These are phyloP conservation scores for Sporothrix brasiliensis DNA, from an alignment of 2,329 filamentous ascomycete species.

Conservation along the genomic window DNA sequence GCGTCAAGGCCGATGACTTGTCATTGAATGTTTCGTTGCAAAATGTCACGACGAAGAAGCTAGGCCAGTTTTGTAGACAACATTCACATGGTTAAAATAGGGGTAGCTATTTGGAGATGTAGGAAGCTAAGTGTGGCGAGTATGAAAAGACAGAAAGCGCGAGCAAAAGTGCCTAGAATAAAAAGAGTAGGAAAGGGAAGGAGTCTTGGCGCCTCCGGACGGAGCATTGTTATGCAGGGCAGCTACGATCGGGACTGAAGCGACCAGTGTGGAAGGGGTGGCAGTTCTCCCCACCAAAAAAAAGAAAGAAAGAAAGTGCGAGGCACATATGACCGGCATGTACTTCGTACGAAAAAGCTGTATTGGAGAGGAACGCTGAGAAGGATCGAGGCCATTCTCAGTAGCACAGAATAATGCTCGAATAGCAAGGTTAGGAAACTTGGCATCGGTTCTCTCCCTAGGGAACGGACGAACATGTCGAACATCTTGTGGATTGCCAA, in stretches of 20 bases:
- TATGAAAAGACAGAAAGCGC: background rate
- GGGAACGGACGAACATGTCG: background rate
- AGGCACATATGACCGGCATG: background rate
- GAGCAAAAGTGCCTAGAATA: background rate
- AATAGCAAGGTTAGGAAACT: background rate
- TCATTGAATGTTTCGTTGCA: constrained; percentile 12
- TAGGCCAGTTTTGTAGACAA: constrained; percentile 25
- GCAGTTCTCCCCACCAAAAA: background rate
- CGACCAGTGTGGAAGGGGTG: constrained; percentile 1
- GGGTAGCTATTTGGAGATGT: background rate
- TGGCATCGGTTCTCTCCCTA: background rate
- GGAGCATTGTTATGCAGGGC: constrained; percentile 14
- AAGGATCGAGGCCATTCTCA: constrained; percentile 16
- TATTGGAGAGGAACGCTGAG: background rate
- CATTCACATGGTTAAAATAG: constrained; percentile 6
- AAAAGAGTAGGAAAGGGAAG: background rate
- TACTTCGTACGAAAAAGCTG: background rate
- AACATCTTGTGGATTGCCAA: background rate
- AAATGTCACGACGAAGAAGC: constrained; percentile 11
- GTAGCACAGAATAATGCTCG: background rate
- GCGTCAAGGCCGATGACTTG: background rate
- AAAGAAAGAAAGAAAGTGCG: background rate
- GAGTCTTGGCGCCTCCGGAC: background rate
- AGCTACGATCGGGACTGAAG: constrained; percentile 9
- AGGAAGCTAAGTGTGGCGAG: background rate